Conservation (phyloP, 495 filamentous ascomycete species). For the Aspergillus haitiensis region DNA sequence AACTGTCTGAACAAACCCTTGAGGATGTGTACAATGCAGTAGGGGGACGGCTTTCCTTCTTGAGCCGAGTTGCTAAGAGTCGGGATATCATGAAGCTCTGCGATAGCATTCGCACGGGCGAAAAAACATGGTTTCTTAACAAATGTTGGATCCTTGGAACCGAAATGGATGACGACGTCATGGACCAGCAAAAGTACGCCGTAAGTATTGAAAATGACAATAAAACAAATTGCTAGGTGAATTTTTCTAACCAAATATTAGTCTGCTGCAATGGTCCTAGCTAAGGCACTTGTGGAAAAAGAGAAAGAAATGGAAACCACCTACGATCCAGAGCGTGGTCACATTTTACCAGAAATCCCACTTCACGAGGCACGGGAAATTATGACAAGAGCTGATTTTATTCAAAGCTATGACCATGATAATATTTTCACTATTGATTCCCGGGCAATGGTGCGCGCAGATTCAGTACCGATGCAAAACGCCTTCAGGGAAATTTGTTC, state of each 20-base stretch:
- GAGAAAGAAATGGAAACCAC: conserved; percentile 65
- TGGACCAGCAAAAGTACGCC: conserved; percentile 97
- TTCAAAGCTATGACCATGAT: conserved; percentile 85
- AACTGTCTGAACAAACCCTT: conserved; percentile 51
- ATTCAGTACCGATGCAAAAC: conserved; percentile 92
- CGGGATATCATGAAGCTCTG: conserved; percentile 75
- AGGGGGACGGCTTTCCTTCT: conserved; percentile 81
- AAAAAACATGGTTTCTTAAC: conserved; percentile 94
- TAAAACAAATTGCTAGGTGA: neutral
- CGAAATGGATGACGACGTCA: conserved; percentile 98
- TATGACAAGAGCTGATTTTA: conserved; percentile 96
- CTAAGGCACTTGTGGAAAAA: conserved; percentile 80
- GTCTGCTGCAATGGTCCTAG: conserved; percentile 91
- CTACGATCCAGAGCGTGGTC: conserved; percentile 64
- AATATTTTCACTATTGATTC: conserved; percentile 96
- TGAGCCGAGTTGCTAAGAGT: conserved; percentile 83
- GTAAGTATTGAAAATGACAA: conserved; percentile 45
- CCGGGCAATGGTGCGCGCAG: conserved; percentile 82
- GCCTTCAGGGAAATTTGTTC: conserved; percentile 82
- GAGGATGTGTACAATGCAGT: conserved; percentile 80
- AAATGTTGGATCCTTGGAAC: conserved; percentile 89
- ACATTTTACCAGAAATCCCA: conserved; percentile 77
- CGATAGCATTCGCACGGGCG: conserved; percentile 71
- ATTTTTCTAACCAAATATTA: conserved; percentile 31
- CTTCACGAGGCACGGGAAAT: conserved; percentile 84